These are phyloP conservation scores for Globisporangium perplexum DNA, from an alignment of 352 stramenopile genomes.

Conservation along the genomic window DNA sequence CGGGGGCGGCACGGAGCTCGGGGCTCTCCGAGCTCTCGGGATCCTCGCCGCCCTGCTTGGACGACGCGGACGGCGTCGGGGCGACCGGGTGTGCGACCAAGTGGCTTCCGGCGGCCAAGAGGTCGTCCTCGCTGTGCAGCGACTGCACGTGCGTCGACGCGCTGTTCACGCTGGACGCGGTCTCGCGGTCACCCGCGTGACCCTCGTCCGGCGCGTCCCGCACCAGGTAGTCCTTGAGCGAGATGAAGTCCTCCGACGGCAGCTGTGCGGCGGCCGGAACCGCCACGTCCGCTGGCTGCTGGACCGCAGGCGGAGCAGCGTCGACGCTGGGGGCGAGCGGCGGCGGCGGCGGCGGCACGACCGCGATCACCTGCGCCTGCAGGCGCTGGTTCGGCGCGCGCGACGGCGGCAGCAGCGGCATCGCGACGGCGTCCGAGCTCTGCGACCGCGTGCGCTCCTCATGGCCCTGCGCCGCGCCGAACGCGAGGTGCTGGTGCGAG, in stretches of 20 bases:
- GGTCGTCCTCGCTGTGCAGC: conserved; percentile 17
- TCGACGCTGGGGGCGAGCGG: background rate
- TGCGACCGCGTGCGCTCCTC: conserved; percentile 7
- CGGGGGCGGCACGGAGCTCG: background rate
- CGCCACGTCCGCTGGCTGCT: too few relatives aligned
- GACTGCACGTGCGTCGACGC: conserved; percentile 17
- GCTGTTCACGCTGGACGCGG: conserved; percentile 22
- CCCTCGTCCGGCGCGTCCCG: conserved; percentile 30
- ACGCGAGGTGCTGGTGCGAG: conserved; percentile 12
- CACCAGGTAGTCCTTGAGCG: conserved; percentile 43
- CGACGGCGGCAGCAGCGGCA: conserved; percentile 1
- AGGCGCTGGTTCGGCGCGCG: background rate
- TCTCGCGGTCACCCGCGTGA: conserved; percentile 6
- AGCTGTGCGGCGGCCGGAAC: background rate
- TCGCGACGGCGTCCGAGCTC: conserved; percentile 10
- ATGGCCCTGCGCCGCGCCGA: conserved; percentile 8
- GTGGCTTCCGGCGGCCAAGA: conserved; percentile 13
- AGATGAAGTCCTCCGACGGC: conserved; percentile 32
- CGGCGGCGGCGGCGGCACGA: conserved; percentile 1
- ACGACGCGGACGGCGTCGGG: background rate
- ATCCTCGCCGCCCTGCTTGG: background rate
- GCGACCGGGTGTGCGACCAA: conserved; percentile 4
- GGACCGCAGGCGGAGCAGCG: background rate
- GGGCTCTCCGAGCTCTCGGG: background rate
- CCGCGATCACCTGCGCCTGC: conserved; percentile 2